Evolutionary conservation across 768 basidiomycete species (phyloP).

Genomic region (Mycena olivaceomarginata): DNA sequence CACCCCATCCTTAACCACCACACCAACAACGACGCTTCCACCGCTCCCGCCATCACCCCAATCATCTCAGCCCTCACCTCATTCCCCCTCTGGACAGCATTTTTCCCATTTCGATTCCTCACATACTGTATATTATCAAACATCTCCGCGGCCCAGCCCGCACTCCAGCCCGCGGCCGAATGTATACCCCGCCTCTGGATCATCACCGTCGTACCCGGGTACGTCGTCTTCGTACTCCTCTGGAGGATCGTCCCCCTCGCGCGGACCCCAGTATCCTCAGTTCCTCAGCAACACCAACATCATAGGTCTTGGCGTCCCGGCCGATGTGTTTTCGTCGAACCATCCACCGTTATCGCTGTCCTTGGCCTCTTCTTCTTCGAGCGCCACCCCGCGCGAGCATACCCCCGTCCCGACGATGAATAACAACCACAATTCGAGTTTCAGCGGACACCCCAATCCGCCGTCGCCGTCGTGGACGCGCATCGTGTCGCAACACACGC

Average conservation of each 20-base stretch:
- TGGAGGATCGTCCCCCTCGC: conserved; percentile 56
- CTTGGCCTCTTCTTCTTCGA: conserved; percentile 17
- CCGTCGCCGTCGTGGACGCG: conserved; percentile 61
- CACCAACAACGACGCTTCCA: conserved; percentile 27
- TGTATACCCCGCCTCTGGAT: conserved; percentile 68
- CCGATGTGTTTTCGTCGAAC: conserved; percentile 65
- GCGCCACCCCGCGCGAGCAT: conserved; percentile 37
- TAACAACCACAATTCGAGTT: not conserved
- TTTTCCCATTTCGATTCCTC: conserved; percentile 59
- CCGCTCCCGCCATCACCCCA: conserved; percentile 70
- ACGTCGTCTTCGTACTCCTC: conserved; percentile 23
- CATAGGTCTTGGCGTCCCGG: conserved; percentile 55
- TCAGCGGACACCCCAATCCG: conserved; percentile 14
- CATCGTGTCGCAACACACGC: conserved; percentile 50
- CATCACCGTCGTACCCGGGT: conserved; percentile 29
- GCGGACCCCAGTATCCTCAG: conserved; percentile 59
- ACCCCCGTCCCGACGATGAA: conserved; percentile 36
- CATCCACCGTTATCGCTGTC: conserved; percentile 53
- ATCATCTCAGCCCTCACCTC: conserved; percentile 52
- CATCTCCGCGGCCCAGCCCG: conserved; percentile 64
- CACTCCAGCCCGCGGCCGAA: conserved; percentile 61
- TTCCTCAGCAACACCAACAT: conserved; percentile 57
- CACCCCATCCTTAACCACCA: conserved; percentile 25
- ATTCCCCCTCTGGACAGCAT: conserved; percentile 51
- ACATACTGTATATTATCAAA: conserved; percentile 82